A percentile compares a stretch with the other conserved stretches of the same genome.
phyloP scores from a whole-genome alignment of 805 yeast genomes.

The Candida coleopterorum region DNA sequence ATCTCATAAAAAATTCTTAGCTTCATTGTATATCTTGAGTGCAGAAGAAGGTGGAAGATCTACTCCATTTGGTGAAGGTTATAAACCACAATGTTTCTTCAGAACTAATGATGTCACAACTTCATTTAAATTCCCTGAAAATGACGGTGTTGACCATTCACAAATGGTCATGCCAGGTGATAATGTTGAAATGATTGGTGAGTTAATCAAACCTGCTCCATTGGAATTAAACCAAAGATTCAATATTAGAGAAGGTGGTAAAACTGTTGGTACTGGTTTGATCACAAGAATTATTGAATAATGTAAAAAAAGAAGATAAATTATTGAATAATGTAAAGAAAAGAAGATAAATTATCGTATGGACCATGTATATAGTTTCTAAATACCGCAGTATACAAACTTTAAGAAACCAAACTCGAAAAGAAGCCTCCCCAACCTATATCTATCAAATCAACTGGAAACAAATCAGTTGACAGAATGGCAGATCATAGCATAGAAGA shows the following conservation, averaged over 20 bases:
- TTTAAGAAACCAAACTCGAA: too few relatives aligned
- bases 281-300: slow-evolving; percentile 84
- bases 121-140: slow-evolving; percentile 81
- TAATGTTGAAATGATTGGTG: slow-evolving; percentile 93
- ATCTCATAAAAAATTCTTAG: slow-evolving; percentile 90
- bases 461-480: too few relatives aligned
- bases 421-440: too few relatives aligned
- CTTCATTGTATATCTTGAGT: slow-evolving; percentile 87
- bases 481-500: too few relatives aligned
- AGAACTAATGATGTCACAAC: slow-evolving; percentile 96
- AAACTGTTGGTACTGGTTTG: slow-evolving; percentile 98
- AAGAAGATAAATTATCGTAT: too few relatives aligned
- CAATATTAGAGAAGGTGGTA: slow-evolving; percentile 99
- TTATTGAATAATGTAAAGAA: too few relatives aligned
- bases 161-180: slow-evolving; percentile 97
- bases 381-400: too few relatives aligned
- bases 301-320: too few relatives aligned
- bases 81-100: slow-evolving; percentile 96
- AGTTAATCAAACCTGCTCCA: slow-evolving; percentile 86
- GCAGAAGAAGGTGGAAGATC: slow-evolving; percentile 99
- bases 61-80: slow-evolving; percentile 93
- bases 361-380: too few relatives aligned
- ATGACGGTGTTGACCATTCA: slow-evolving; percentile 67
- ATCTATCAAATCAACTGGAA: too few relatives aligned
- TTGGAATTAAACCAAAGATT: slow-evolving; percentile 96